Evolutionary conservation across 345 rosid species (phyloP), one percentile per base, ranked within the genome.

Genomic region (Corchorus olitorius): DNA sequence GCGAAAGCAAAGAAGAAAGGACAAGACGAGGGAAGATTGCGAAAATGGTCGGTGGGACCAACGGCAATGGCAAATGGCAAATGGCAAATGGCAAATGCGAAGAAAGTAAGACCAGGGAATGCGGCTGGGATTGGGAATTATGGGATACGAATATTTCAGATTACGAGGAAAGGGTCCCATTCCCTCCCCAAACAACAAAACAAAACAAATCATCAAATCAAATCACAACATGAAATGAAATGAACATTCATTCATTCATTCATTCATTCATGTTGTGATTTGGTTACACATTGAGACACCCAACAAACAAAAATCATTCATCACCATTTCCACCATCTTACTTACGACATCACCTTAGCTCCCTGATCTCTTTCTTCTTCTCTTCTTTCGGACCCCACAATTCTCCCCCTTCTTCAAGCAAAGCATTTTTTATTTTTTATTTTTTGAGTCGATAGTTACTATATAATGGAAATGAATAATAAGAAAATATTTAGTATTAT

Each of bases 151-250:
- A 87, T 85, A 82, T 88, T 77, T 83, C 74, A 77, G 83, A 81
- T 84, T 85, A 74, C 89, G 90, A 88, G 88, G 89, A 83, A 87
- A 68, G 82, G 61, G 65, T 37, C 17, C 27, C 78, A 61, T 27
- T 37, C 62, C 77, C 80, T 33, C 15, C 20, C 6, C 76, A 59
- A 35, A 41, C 76, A 35, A 41, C 76, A 49, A 49, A 48, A 13
- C 7, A 11, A 50, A 33, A 34, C 10, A 16, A 7, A 59, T 59
- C 63, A 11, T 59, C 63, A 59, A 39, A 39, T 39, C 43, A 39
- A 6, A 39, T 27, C 27, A 27, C 27, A 39, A 39, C 43, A 39
- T 3, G 5, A 39, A 4, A 39, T 3, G 5, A 39, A 4, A 39
- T 39, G 43, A 39, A 39, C 43, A 3, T 1, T 39, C 43, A 39